Evolutionary conservation across 148 eudicot genomes (phyloP).

Genomic region (Cornus florida): DNA sequence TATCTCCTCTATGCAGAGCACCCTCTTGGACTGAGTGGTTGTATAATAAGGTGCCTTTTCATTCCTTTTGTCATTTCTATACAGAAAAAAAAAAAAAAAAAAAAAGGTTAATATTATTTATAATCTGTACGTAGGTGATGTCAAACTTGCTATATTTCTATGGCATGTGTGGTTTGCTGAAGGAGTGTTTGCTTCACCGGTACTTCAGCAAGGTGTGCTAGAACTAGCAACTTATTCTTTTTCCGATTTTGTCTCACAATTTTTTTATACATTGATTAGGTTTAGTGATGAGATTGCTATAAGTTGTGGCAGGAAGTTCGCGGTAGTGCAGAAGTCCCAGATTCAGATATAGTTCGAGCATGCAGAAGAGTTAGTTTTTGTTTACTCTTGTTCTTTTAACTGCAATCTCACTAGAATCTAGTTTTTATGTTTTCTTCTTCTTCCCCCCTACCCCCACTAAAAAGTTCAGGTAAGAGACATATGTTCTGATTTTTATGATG

Average conservation of each 20-base stretch:
- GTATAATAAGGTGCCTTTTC: constrained; percentile 68
- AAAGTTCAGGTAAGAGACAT: not conserved
- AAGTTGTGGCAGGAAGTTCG: constrained; percentile 70
- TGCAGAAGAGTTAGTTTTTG: constrained; percentile 80
- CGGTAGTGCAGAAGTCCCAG: constrained; percentile 71
- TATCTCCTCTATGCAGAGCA: constrained; percentile 88
- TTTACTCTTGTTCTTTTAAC: not conserved
- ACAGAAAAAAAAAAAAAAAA: not conserved
- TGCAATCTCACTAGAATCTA: not conserved
- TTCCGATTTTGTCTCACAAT: constrained; percentile 1
- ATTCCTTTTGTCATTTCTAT: not conserved
- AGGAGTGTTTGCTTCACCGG: constrained; percentile 83
- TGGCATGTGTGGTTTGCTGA: constrained; percentile 83
- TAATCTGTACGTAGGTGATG: constrained; percentile 54
- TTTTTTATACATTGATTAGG: constrained; percentile 2
- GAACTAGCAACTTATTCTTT: not conserved
- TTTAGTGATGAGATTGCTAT: constrained; percentile 20
- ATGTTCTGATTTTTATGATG: constrained; percentile 7
- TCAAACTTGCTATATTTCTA: constrained; percentile 86
- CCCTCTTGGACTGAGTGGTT: constrained; percentile 99
- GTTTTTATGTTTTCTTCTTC: not conserved
- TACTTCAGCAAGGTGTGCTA: constrained; percentile 87
- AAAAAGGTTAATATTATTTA: not conserved
- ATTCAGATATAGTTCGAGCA: constrained; percentile 92
- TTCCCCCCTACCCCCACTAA: not conserved